Conservation (phyloP, 208 protist species). For the Acanthamoeba lenticulata region DNA sequence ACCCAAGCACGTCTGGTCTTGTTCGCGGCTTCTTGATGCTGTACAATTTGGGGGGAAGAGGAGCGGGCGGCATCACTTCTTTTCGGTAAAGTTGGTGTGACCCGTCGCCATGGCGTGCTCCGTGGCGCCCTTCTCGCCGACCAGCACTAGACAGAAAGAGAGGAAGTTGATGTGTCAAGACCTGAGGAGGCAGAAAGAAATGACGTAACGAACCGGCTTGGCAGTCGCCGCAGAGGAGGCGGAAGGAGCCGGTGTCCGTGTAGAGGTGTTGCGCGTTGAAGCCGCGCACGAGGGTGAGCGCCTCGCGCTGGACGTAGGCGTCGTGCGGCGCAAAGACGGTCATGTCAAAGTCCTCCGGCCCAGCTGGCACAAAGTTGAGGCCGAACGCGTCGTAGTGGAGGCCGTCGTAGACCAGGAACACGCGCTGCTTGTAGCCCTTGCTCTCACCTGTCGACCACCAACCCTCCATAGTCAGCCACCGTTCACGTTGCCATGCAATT, state of each 20-base stretch:
- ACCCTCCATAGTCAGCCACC: neutral
- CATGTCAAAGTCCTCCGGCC: conserved; percentile 28
- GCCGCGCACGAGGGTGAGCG: neutral
- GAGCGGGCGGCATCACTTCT: neutral
- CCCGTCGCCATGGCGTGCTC: conserved; percentile 67
- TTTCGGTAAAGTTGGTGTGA: conserved; percentile 68
- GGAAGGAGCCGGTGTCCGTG: conserved; percentile 44
- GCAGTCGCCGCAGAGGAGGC: neutral
- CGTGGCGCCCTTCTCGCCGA: conserved; percentile 59
- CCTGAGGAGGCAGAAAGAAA: neutral
- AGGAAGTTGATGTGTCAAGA: neutral
- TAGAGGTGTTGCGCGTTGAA: conserved; percentile 53
- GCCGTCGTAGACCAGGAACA: conserved; percentile 48
- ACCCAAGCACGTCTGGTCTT: no score
- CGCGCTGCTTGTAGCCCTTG: neutral
- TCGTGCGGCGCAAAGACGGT: conserved; percentile 53
- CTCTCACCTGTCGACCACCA: neutral
- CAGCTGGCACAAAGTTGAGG: neutral
- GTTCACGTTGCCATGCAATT: neutral
- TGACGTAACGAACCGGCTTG: neutral
- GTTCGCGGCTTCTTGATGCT: no score
- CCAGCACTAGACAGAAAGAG: neutral
- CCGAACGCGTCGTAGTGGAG: conserved; percentile 63
- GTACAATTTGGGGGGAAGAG: no score
- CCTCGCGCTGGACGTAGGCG: neutral